Evolutionary conservation across 139 green algal genomes (phyloP).

Genomic region (Chlamydomonas applanata): DNA sequence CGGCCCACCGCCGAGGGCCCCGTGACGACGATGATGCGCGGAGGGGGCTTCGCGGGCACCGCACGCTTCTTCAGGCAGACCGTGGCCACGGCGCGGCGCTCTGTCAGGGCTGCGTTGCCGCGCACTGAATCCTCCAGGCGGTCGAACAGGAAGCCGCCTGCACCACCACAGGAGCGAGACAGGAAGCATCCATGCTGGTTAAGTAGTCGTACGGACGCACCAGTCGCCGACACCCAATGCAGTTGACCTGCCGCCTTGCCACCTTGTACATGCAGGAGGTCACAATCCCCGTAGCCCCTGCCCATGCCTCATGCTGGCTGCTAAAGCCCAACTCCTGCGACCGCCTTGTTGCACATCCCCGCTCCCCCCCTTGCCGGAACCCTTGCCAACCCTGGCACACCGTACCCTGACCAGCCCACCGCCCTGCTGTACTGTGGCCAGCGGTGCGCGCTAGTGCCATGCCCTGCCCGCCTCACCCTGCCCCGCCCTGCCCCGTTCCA

Average conservation of each 20-base stretch:
- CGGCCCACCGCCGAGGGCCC: slow-evolving; percentile 59
- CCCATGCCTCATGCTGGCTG: too few relatives aligned
- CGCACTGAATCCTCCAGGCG: slow-evolving; percentile 50
- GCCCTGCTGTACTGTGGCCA: too few relatives aligned
- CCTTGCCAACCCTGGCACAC: too few relatives aligned
- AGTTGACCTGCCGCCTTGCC: background rate
- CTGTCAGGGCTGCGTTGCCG: slow-evolving; percentile 19
- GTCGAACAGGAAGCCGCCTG: slow-evolving; percentile 57
- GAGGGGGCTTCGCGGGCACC: slow-evolving; percentile 51
- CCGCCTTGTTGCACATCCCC: too few relatives aligned
- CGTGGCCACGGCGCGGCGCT: slow-evolving; percentile 42
- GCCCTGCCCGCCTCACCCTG: too few relatives aligned
- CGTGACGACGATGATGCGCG: slow-evolving; percentile 67
- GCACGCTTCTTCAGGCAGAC: slow-evolving; percentile 47
- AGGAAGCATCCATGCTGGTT: background rate
- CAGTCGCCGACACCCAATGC: too few relatives aligned
- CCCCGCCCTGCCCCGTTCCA: background rate
- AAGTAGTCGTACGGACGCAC: background rate
- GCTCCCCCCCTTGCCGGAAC: too few relatives aligned
- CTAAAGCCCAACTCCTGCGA: too few relatives aligned
- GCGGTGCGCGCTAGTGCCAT: too few relatives aligned
- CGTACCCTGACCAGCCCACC: too few relatives aligned
- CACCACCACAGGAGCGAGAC: background rate
- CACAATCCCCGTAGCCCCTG: too few relatives aligned
- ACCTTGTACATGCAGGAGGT: too few relatives aligned